Evolutionary conservation across 140 eudicot genomes (phyloP).

Genomic region (Stevia rebaudiana): DNA sequence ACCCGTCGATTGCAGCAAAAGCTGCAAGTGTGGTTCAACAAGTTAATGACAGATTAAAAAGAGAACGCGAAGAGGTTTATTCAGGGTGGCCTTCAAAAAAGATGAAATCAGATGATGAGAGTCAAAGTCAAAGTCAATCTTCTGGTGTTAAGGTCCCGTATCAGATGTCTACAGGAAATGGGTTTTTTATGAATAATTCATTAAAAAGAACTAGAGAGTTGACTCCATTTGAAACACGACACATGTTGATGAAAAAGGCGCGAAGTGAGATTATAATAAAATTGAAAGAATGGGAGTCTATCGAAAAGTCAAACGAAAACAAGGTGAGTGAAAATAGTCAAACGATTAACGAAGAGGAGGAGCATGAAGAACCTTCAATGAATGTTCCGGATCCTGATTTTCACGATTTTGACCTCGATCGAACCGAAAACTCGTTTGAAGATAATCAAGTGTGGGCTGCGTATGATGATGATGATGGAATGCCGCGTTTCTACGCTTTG

Average conservation of each 20-base stretch:
- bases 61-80: constrained; percentile 46
- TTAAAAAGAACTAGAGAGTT: constrained; percentile 48
- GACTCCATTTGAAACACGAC: constrained; percentile 42
- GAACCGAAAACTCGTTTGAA: constrained; percentile 56
- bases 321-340: neutral
- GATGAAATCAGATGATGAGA: constrained; percentile 42
- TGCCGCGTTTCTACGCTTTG: constrained; percentile 88
- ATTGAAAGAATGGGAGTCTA: constrained; percentile 38
- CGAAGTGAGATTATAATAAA: constrained; percentile 40
- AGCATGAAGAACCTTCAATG: constrained; percentile 39
- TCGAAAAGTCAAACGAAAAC: constrained; percentile 18
- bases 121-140: constrained; percentile 15
- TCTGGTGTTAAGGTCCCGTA: constrained; percentile 30
- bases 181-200: constrained; percentile 23
- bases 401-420: constrained; percentile 72
- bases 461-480: constrained; percentile 86
- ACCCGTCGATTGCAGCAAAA: constrained; percentile 51
- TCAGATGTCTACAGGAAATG: constrained; percentile 36
- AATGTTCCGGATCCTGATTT: constrained; percentile 93
- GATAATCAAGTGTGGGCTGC: constrained; percentile 90
- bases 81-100: constrained; percentile 41
- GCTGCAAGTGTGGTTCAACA: constrained; percentile 54
- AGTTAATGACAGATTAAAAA: constrained; percentile 51
- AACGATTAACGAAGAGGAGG: constrained; percentile 17
- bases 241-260: constrained; percentile 53